Conservation (phyloP, 495 filamentous ascomycete species). For the Aspergillus bridgeri region DNA sequence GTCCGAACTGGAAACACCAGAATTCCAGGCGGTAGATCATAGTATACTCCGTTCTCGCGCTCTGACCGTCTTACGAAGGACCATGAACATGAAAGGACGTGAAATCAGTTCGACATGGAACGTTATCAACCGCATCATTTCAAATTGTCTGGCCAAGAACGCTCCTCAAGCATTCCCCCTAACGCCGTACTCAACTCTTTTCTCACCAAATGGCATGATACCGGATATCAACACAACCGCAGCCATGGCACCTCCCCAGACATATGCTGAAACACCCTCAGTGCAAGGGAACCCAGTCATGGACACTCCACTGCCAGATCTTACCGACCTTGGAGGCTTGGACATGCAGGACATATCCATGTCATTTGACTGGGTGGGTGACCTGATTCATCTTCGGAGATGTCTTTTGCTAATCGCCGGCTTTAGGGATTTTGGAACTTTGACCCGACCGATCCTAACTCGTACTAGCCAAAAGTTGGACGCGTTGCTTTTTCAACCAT, state of each 20-base stretch:
- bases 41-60: neutral
- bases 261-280: neutral
- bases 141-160: neutral
- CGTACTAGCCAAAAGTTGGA: neutral
- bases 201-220: neutral
- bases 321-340: neutral
- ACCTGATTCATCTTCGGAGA: neutral
- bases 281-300: neutral
- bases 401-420: neutral
- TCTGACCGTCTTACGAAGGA: neutral
- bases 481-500: neutral
- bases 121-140: neutral
- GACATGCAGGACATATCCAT: neutral
- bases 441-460: neutral
- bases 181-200: neutral
- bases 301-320: neutral
- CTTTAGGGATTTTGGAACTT: neutral
- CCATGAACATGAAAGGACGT: neutral
- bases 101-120: neutral
- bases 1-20: neutral
- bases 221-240: neutral
- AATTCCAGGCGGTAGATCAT: neutral
- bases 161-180: neutral
- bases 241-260: neutral
- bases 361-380: neutral